Percentiles rank a stretch among this genome's conserved stretches.
Evolutionary conservation across 2,329 filamentous ascomycete species (phyloP).

Genomic region (Exutisphaerella laricina): DNA sequence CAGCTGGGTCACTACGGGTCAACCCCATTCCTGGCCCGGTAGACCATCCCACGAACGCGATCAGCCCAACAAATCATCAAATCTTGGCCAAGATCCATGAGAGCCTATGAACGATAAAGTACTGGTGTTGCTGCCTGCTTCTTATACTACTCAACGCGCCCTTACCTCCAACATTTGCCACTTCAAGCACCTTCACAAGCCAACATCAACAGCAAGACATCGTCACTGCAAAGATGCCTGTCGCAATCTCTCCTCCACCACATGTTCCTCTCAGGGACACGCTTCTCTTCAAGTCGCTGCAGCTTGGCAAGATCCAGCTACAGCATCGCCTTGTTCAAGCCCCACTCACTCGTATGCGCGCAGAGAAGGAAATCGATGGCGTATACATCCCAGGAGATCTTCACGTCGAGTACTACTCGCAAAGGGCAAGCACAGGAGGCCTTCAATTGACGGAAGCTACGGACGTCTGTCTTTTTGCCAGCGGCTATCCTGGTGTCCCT

Average conservation of each 20-base stretch:
- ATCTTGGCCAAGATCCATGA: too few relatives aligned
- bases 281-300: constrained; percentile 32
- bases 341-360: constrained; percentile 39
- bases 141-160: too few relatives aligned
- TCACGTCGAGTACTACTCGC: constrained; percentile 48
- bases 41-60: too few relatives aligned
- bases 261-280: constrained; percentile 17
- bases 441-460: constrained; percentile 52
- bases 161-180: too few relatives aligned
- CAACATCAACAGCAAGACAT: background rate
- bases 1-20: too few relatives aligned
- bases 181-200: background rate
- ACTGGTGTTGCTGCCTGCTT: too few relatives aligned
- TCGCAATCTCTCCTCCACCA: constrained; percentile 14
- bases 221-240: too few relatives aligned
- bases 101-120: too few relatives aligned
- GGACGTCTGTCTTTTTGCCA: constrained; percentile 40
- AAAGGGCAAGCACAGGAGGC: constrained; percentile 46
- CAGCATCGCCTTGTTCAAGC: constrained; percentile 37
- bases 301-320: constrained; percentile 32
- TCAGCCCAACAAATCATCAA: too few relatives aligned
- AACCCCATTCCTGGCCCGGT: too few relatives aligned
- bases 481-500: constrained; percentile 48
- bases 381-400: constrained; percentile 41
- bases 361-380: constrained; percentile 31